Percentiles rank a stretch among this genome's conserved stretches.
Conservation (phyloP, 306 rosid genomes). For the Canavalia ensiformis region DNA sequence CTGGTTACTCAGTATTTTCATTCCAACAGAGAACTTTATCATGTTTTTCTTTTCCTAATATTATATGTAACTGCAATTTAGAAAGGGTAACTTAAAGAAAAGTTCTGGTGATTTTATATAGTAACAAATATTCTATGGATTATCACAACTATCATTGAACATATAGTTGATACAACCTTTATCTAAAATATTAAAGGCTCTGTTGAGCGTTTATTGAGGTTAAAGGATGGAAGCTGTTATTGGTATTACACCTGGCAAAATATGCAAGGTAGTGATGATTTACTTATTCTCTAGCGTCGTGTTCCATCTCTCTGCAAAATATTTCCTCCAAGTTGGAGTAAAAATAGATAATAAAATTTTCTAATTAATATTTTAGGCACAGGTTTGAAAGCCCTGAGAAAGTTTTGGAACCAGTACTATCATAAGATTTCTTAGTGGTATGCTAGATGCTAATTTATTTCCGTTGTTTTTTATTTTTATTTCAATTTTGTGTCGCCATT, state of each 20-base stretch:
- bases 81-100: too few relatives aligned
- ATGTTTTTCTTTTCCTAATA: background rate
- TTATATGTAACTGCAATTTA: slow-evolving; percentile 7
- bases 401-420: background rate
- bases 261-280: too few relatives aligned
- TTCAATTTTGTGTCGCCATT: background rate
- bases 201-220: slow-evolving; percentile 20
- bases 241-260: too few relatives aligned
- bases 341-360: too few relatives aligned
- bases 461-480: background rate
- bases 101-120: slow-evolving; percentile 44
- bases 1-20: background rate
- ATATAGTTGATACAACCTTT: slow-evolving; percentile 64
- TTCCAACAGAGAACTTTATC: background rate
- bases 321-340: too few relatives aligned
- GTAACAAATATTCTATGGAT: slow-evolving; percentile 68
- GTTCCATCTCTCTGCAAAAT: too few relatives aligned
- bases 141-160: slow-evolving; percentile 77
- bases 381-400: background rate
- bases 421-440: background rate
- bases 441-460: background rate
- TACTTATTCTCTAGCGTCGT: too few relatives aligned
- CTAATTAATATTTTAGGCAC: background rate
- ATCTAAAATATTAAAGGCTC: background rate
- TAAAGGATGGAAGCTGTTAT: too few relatives aligned